A percentile compares a stretch with the other conserved stretches of the same genome.
These are phyloP conservation scores for Debaryomyces sp. DNA, from an alignment of 1,139 yeast genomes.

Conservation along the genomic window DNA sequence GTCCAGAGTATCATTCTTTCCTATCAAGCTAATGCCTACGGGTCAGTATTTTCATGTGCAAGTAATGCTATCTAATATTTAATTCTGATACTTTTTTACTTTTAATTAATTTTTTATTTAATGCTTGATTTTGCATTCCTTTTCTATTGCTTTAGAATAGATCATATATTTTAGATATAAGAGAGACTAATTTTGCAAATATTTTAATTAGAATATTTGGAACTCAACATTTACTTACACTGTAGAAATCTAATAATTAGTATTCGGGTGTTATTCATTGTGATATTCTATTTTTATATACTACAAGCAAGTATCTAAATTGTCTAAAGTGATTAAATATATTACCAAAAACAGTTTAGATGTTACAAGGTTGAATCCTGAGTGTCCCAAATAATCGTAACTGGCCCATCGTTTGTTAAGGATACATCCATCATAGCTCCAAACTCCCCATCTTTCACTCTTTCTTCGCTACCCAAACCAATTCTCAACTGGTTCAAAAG, in stretches of 20 bases:
- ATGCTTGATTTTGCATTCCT: not conserved
- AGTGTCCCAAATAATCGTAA: constrained; percentile 73
- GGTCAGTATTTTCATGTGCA: constrained; percentile 54
- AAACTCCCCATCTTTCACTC: constrained; percentile 83
- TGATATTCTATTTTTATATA: too few species aligned
- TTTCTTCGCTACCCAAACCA: constrained; percentile 60
- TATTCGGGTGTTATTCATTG: too few species aligned
- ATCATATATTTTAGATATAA: constrained; percentile 1
- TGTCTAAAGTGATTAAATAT: not conserved
- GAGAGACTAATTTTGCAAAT: not conserved
- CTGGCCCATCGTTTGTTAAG: constrained; percentile 84
- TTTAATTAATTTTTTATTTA: constrained; percentile 1
- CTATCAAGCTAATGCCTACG: constrained; percentile 48
- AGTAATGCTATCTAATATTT: constrained; percentile 36
- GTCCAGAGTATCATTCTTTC: constrained; percentile 54
- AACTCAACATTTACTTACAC: not conserved
- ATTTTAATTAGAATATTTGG: not conserved
- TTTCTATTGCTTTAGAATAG: not conserved
- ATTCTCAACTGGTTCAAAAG: constrained; percentile 53
- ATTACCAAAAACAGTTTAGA: not conserved
- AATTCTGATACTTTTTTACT: not conserved
- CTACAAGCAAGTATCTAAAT: not conserved
- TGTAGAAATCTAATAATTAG: not conserved
- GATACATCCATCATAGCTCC: constrained; percentile 99
- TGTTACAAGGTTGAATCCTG: constrained; percentile 26